Base-by-base conservation (phyloP, 2,329 filamentous ascomycete genomes). In the Penicillium expansum region DNA sequence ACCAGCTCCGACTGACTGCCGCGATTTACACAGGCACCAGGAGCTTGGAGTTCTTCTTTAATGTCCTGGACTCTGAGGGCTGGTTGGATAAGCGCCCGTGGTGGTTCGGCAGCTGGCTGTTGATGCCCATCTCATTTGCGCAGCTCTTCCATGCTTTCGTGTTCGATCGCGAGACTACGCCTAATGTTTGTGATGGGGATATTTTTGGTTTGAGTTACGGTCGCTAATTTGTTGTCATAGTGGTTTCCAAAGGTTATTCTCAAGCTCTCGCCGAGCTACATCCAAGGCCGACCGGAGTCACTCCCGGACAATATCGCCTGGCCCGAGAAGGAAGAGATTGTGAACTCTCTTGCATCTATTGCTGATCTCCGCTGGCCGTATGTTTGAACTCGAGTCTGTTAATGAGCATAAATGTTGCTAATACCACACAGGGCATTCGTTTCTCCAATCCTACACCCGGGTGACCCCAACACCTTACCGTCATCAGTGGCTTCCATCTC, bases 1-100 rank as follows among this genome's bases (percentile, higher is more conserved):
- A 86, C 61, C 86, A 89, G 64, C 72, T 94, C 64, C 86, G 94
- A 49, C 80, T 93, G 52, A 91, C 90, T 0, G 83, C 94, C 45
- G 87, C 91, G 14, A 90, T 97, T 59, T 95, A 93, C 70, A 80
- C 87, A 55, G 81, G 91, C 59, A 93, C 91, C 64, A 84, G 91
- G 49, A 90, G 91, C 1, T 78, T 95, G 37, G 93, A 99, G 71
- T 94, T 93, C 64, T 81, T 84, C 5, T 97, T 92, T 81, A 96
- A 96, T 72, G 81, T 87, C 20, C 82, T 91, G 5, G 90, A 96
- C 69, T 86, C 88, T 43, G 86, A 89, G 41, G 87, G 87, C 7
- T 85, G 80, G 67, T 78, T 88, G 58, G 83, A 83, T 67, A 82
- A 86, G 64, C 83, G 87, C 64, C 92, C 92, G 0, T 88, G 85